Evolutionary conservation across 2,329 filamentous ascomycete genomes (phyloP).

Genomic region (Trichoderma aggressivum): DNA sequence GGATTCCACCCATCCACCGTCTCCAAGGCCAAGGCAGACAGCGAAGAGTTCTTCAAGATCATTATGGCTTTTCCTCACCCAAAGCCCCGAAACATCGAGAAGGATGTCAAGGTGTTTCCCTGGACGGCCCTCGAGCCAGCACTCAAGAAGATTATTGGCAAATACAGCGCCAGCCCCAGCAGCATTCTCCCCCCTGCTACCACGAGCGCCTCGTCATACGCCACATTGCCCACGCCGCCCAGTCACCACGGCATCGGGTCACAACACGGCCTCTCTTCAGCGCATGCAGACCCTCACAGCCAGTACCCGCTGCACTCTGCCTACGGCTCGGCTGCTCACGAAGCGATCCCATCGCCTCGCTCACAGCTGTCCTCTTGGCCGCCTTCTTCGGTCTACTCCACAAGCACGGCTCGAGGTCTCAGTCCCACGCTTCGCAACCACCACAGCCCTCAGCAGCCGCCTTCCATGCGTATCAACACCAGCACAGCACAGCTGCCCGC

Average conservation of each 20-base stretch:
- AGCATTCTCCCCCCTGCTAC: conserved; percentile 38
- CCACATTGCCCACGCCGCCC: conserved; percentile 47
- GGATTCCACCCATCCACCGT: conserved; percentile 91
- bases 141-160: conserved; percentile 96
- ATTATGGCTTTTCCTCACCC: conserved; percentile 97
- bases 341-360: conserved; percentile 51
- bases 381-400: conserved; percentile 33
- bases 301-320: conserved; percentile 42
- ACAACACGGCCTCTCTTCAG: conserved; percentile 29
- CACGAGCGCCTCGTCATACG: conserved; percentile 40
- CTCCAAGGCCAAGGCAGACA: conserved; percentile 87
- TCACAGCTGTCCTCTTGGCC: conserved; percentile 50
- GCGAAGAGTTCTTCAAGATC: conserved; percentile 96
- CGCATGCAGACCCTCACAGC: conserved; percentile 32
- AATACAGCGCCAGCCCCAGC: conserved; percentile 66
- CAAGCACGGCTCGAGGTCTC: conserved; percentile 41
- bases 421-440: conserved; percentile 36
- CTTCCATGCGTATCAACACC: conserved; percentile 37
- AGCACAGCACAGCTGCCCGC: conserved; percentile 36
- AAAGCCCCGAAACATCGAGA: conserved; percentile 96
- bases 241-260: conserved; percentile 33
- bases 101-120: conserved; percentile 97
- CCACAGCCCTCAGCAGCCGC: conserved; percentile 35
- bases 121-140: conserved; percentile 88
- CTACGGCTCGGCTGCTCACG: conserved; percentile 36